A percentile compares a stretch with the other conserved stretches of the same genome.
Conservation (phyloP, 345 rosid genomes). For the Melaleuca quinquenervia region DNA sequence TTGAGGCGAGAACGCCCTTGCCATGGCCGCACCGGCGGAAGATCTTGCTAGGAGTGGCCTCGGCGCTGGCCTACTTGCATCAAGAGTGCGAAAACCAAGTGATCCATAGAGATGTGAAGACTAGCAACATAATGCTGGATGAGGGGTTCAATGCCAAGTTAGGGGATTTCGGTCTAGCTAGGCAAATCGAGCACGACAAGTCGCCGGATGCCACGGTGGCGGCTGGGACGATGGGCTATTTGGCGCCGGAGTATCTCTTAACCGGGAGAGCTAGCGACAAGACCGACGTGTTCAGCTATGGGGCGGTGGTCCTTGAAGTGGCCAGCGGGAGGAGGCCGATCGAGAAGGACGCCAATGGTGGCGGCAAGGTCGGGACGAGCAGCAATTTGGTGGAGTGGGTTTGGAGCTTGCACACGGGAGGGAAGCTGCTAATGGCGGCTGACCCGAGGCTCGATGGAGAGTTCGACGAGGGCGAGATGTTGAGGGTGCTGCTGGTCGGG, state of each 20-base stretch:
- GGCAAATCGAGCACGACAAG: slow-evolving; percentile 77
- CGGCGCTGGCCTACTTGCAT: slow-evolving; percentile 89
- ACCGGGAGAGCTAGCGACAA: slow-evolving; percentile 91
- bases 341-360: slow-evolving; percentile 32
- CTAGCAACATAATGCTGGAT: slow-evolving; percentile 89
- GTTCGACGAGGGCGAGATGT: slow-evolving; percentile 50
- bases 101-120: slow-evolving; percentile 86
- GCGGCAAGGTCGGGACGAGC: slow-evolving; percentile 22
- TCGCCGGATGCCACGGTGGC: slow-evolving; percentile 94
- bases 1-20: slow-evolving; percentile 56
- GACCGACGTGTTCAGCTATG: slow-evolving; percentile 88
- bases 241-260: slow-evolving; percentile 86
- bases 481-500: slow-evolving; percentile 63
- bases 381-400: slow-evolving; percentile 96
- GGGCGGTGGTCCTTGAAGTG: slow-evolving; percentile 88
- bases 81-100: slow-evolving; percentile 97
- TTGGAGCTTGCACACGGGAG: slow-evolving; percentile 85
- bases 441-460: slow-evolving; percentile 61
- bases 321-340: slow-evolving; percentile 82
- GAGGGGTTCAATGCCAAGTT: slow-evolving; percentile 74
- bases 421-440: slow-evolving; percentile 49
- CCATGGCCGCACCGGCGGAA: slow-evolving; percentile 76
- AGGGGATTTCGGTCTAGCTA: slow-evolving; percentile 92
- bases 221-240: slow-evolving; percentile 97
- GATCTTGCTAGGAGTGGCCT: slow-evolving; percentile 74